Conservation (phyloP, 2,329 filamentous ascomycete genomes). For the Escovopsis sp. region DNA sequence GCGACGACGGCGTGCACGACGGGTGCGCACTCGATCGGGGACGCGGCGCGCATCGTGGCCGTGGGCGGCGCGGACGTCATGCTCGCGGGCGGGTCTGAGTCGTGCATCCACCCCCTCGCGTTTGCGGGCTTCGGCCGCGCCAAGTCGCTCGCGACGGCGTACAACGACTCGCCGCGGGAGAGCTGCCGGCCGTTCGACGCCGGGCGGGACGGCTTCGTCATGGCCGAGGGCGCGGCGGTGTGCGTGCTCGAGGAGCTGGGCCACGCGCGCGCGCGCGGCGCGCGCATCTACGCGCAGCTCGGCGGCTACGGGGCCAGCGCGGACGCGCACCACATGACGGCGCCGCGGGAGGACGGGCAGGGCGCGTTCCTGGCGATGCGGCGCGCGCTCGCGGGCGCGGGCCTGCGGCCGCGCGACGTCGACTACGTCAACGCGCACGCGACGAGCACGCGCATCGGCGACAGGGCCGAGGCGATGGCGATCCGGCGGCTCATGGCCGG, state of each 20-base stretch:
- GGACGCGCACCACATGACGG: constrained; percentile 89
- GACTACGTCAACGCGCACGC: constrained; percentile 96
- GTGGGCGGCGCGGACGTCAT: constrained; percentile 87
- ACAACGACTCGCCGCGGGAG: constrained; percentile 54
- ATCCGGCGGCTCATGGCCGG: constrained; percentile 67
- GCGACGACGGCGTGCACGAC: constrained; percentile 93
- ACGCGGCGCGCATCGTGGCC: constrained; percentile 85
- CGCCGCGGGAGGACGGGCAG: constrained; percentile 66
- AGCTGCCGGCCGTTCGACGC: constrained; percentile 82
- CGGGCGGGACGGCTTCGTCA: constrained; percentile 71
- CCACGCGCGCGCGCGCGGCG: constrained; percentile 67
- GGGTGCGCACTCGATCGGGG: constrained; percentile 84
- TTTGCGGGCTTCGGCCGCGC: constrained; percentile 85
- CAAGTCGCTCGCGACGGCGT: constrained; percentile 68
- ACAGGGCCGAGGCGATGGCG: constrained; percentile 74
- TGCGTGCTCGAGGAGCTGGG: constrained; percentile 80
- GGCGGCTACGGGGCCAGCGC: constrained; percentile 80
- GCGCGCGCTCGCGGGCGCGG: constrained; percentile 59
- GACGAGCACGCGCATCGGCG: constrained; percentile 73
- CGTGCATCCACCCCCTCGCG: constrained; percentile 87
- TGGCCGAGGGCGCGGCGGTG: constrained; percentile 82
- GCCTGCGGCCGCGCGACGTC: constrained; percentile 52
- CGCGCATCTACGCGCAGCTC: constrained; percentile 76
- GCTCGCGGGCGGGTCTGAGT: constrained; percentile 89
- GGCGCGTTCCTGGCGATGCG: constrained; percentile 80